Percentiles rank a stretch among this genome's conserved stretches.
phyloP scores from a whole-genome alignment of 805 yeast species.

The Grigorovia humatica region DNA sequence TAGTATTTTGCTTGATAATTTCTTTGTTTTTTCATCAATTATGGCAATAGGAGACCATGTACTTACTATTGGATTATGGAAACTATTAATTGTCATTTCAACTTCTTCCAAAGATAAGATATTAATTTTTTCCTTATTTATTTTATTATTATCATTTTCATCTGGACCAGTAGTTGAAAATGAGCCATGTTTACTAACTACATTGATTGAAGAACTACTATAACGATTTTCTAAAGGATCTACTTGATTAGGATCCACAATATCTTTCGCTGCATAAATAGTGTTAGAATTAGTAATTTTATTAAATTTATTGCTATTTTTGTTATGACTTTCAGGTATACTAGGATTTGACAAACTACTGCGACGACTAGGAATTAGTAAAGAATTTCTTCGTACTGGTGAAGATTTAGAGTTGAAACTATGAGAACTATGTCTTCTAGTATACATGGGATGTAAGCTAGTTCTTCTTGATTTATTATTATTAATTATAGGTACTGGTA shows the following conservation, averaged over 20 bases:
- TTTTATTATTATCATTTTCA: background rate
- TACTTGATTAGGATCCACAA: constrained; percentile 1
- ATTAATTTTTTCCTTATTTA: constrained; percentile 11
- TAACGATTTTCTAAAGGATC: constrained; percentile 6
- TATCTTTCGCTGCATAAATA: background rate
- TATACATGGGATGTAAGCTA: background rate
- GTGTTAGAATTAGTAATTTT: background rate
- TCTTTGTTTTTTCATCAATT: constrained; percentile 15
- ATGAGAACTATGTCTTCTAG: background rate
- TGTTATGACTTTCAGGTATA: no score
- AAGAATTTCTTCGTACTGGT: background rate
- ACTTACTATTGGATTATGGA: constrained; percentile 30
- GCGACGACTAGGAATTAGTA: background rate
- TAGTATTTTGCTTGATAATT: constrained; percentile 35
- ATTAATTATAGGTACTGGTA: background rate
- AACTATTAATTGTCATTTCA: constrained; percentile 29
- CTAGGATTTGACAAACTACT: background rate
- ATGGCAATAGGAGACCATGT: constrained; percentile 55
- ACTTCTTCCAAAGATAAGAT: constrained; percentile 30
- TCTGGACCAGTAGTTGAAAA: background rate
- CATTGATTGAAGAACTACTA: background rate
- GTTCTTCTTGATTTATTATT: background rate
- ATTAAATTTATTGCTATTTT: no score
- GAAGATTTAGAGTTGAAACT: background rate
- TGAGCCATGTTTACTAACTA: background rate